A percentile compares a stretch with the other conserved stretches of the same genome.
phyloP scores from a whole-genome alignment of 2,329 filamentous ascomycete species.

The Penicillium sp. region DNA sequence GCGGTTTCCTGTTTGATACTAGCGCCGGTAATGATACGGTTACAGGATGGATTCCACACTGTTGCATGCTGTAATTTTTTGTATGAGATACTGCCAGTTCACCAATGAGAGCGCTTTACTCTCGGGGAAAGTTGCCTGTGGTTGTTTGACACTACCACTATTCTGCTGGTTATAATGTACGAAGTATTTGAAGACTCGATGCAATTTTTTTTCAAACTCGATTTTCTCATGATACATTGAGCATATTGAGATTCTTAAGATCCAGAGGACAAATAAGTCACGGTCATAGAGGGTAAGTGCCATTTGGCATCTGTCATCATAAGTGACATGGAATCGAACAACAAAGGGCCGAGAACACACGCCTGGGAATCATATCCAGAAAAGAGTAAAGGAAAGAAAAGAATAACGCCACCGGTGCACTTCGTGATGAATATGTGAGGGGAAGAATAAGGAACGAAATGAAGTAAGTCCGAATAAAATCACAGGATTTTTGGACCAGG shows the following conservation, averaged over 20 bases:
- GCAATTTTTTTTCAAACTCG: neutral
- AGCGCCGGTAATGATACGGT: slow-evolving; percentile 21
- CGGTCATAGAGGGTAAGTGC: slow-evolving; percentile 19
- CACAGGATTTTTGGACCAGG: slow-evolving; percentile 25
- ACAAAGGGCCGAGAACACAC: slow-evolving; percentile 15
- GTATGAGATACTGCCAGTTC: slow-evolving; percentile 17
- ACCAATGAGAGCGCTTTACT: slow-evolving; percentile 12
- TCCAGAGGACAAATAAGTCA: slow-evolving; percentile 11
- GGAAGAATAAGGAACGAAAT: slow-evolving; percentile 11
- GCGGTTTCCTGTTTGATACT: slow-evolving; percentile 31
- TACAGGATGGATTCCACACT: neutral
- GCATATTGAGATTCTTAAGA: slow-evolving; percentile 17
- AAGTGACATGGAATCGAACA: slow-evolving; percentile 24
- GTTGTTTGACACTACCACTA: neutral
- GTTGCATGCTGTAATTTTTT: slow-evolving; percentile 3
- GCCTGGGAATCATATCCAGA: slow-evolving; percentile 27
- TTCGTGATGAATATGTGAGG: slow-evolving; percentile 28
- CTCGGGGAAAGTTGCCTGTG: neutral
- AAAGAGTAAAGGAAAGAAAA: slow-evolving; percentile 13
- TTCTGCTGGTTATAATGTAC: no score
- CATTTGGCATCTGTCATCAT: slow-evolving; percentile 24
- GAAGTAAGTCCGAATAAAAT: slow-evolving; percentile 24
- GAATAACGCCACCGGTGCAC: slow-evolving; percentile 28
- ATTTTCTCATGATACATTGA: slow-evolving; percentile 11
- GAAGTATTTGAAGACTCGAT: no score